A percentile compares a stretch with the other conserved stretches of the same genome.
Evolutionary conservation across 306 rosid genomes (phyloP).

Genomic region (Morella rubra): DNA sequence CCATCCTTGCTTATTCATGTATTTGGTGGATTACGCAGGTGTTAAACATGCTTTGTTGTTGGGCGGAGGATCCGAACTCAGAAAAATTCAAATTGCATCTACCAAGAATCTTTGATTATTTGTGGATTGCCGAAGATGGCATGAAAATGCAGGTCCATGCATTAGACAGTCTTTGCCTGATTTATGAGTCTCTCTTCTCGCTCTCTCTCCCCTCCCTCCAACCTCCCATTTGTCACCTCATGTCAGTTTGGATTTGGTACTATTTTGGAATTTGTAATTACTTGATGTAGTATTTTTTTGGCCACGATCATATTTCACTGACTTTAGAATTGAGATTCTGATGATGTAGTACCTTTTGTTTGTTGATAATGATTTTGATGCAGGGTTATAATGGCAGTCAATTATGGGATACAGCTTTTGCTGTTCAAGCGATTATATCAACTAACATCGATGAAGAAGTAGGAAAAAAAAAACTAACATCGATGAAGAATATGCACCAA

Average conservation of each 20-base stretch:
- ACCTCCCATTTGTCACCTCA: not conserved
- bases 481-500: slow-evolving; percentile 58
- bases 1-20: not conserved
- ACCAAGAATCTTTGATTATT: slow-evolving; percentile 76
- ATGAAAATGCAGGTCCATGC: slow-evolving; percentile 85
- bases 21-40: slow-evolving; percentile 50
- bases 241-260: not conserved
- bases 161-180: not conserved
- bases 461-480: too few relatives aligned
- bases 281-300: not conserved
- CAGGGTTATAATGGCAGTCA: slow-evolving; percentile 99
- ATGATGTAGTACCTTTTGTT: not conserved
- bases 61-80: slow-evolving; percentile 85
- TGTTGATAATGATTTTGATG: slow-evolving; percentile 18
- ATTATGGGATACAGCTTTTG: slow-evolving; percentile 84
- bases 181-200: not conserved
- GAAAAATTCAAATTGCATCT: slow-evolving; percentile 86
- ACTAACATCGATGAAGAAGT: too few relatives aligned
- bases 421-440: slow-evolving; percentile 83
- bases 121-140: slow-evolving; percentile 96
- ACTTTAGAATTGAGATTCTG: not conserved
- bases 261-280: not conserved
- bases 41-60: slow-evolving; percentile 82
- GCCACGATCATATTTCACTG: not conserved
- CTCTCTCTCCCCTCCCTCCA: not conserved